These are phyloP conservation scores for Rosellinia necatrix DNA, from an alignment of 2,329 filamentous ascomycete species.

Conservation along the genomic window DNA sequence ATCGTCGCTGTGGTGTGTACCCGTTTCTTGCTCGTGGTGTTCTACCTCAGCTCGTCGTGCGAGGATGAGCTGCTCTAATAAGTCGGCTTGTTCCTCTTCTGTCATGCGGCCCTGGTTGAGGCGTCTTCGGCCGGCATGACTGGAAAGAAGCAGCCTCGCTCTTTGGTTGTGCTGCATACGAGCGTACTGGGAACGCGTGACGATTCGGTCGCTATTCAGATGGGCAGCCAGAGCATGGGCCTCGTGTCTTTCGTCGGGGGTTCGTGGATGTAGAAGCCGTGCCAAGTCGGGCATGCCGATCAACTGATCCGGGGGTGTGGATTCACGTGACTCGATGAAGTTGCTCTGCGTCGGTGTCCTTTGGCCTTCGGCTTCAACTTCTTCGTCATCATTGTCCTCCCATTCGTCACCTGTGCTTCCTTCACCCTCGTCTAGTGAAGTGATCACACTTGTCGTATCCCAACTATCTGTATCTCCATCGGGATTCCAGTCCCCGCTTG, in stretches of 20 bases:
- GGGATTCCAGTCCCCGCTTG: slow-evolving; percentile 77
- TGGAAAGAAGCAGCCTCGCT: slow-evolving; percentile 67
- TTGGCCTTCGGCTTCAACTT: slow-evolving; percentile 50
- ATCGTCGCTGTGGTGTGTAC: slow-evolving; percentile 11
- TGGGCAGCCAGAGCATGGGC: slow-evolving; percentile 82
- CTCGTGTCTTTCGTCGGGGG: slow-evolving; percentile 77
- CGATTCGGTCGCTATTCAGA: slow-evolving; percentile 68
- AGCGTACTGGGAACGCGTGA: slow-evolving; percentile 81
- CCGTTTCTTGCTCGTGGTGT: slow-evolving; percentile 16
- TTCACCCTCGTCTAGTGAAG: slow-evolving; percentile 45
- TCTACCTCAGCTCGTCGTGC: slow-evolving; percentile 49
- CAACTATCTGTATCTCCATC: slow-evolving; percentile 60
- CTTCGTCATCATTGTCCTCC: slow-evolving; percentile 44
- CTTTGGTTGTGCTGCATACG: slow-evolving; percentile 71
- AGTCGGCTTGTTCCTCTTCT: slow-evolving; percentile 62
- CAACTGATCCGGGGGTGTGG: slow-evolving; percentile 65
- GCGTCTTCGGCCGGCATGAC: slow-evolving; percentile 43
- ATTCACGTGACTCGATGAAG: slow-evolving; percentile 53
- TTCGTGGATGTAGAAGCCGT: slow-evolving; percentile 79
- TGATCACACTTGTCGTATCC: slow-evolving; percentile 82
- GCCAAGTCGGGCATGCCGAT: slow-evolving; percentile 73
- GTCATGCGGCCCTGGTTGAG: slow-evolving; percentile 46
- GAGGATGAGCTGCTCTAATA: slow-evolving; percentile 65
- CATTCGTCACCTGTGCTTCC: slow-evolving; percentile 54
- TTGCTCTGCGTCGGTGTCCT: slow-evolving; percentile 76